Evolutionary conservation across 768 basidiomycete species (phyloP).

Genomic region (Lactarius quietus): DNA sequence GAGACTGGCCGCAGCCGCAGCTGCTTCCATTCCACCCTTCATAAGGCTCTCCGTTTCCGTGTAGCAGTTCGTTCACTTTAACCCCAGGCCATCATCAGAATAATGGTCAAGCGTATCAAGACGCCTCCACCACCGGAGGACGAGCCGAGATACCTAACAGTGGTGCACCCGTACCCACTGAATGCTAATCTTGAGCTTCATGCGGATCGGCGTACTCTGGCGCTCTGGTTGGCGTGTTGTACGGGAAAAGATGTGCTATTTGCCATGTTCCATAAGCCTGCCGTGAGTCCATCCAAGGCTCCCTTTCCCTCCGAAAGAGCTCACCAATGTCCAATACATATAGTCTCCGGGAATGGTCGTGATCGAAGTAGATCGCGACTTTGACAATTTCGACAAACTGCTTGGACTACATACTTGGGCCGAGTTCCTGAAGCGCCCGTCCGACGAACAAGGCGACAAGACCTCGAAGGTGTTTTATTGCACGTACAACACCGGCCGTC

Average conservation of each 20-base stretch:
- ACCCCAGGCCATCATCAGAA: neutral
- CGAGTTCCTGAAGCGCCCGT: conserved; percentile 36
- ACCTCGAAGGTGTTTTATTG: conserved; percentile 41
- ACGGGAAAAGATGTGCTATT: conserved; percentile 36
- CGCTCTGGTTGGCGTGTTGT: conserved; percentile 43
- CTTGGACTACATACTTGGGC: conserved; percentile 45
- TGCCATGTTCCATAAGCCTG: conserved; percentile 44
- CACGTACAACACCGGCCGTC: conserved; percentile 35
- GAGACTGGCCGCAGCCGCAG: neutral
- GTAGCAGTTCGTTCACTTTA: too few relatives aligned
- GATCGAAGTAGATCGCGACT: conserved; percentile 39
- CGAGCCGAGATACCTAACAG: conserved; percentile 44
- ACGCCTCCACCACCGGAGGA: conserved; percentile 45
- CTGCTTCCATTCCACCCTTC: neutral
- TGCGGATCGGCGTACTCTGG: conserved; percentile 38
- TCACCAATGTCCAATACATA: neutral
- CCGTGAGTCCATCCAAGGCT: conserved; percentile 33
- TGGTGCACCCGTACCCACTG: conserved; percentile 43
- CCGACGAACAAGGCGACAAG: conserved; percentile 31
- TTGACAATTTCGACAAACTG: conserved; percentile 34
- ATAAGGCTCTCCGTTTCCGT: neutral
- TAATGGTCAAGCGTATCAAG: conserved; percentile 41
- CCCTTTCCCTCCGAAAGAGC: neutral
- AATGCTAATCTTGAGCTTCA: conserved; percentile 41
- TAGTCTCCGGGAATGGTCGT: conserved; percentile 46